These are phyloP conservation scores for Aspergillus sp. DNA, from an alignment of 2,329 filamentous ascomycete genomes.

Conservation along the genomic window DNA sequence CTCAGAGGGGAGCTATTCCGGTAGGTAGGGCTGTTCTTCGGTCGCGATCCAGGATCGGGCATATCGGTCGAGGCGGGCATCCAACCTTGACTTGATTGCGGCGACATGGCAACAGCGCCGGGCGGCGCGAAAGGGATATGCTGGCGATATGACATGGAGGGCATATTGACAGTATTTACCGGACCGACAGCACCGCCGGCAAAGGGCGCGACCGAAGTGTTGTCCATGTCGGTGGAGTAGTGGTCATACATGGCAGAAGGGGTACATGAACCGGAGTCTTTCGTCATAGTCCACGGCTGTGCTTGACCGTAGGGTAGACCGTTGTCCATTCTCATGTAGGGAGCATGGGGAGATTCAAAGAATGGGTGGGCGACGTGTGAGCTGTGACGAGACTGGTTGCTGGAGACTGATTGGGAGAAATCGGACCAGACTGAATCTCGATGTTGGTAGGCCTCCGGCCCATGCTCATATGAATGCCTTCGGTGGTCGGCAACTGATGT, in stretches of 20 bases:
- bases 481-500: conserved; percentile 50
- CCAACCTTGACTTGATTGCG: conserved; percentile 65
- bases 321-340: conserved; percentile 67
- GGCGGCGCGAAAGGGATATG: conserved; percentile 55
- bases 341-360: conserved; percentile 56
- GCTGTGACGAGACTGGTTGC: conserved; percentile 45
- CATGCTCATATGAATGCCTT: conserved; percentile 52
- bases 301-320: conserved; percentile 53
- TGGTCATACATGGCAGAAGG: conserved; percentile 74
- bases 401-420: conserved; percentile 47
- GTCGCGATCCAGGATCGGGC: conserved; percentile 56
- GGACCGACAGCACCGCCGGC: conserved; percentile 48
- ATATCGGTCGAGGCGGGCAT: conserved; percentile 53
- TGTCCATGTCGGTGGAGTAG: conserved; percentile 58
- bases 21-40: conserved; percentile 68
- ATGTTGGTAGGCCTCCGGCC: conserved; percentile 57
- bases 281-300: conserved; percentile 66
- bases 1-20: conserved; percentile 74
- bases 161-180: conserved; percentile 44
- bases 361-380: conserved; percentile 52
- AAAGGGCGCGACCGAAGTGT: conserved; percentile 48
- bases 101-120: conserved; percentile 61
- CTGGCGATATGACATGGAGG: conserved; percentile 49
- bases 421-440: conserved; percentile 58
- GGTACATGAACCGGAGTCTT: conserved; percentile 72